These are phyloP conservation scores for Suillus weaverae DNA, from an alignment of 768 basidiomycete species.

Conservation along the genomic window DNA sequence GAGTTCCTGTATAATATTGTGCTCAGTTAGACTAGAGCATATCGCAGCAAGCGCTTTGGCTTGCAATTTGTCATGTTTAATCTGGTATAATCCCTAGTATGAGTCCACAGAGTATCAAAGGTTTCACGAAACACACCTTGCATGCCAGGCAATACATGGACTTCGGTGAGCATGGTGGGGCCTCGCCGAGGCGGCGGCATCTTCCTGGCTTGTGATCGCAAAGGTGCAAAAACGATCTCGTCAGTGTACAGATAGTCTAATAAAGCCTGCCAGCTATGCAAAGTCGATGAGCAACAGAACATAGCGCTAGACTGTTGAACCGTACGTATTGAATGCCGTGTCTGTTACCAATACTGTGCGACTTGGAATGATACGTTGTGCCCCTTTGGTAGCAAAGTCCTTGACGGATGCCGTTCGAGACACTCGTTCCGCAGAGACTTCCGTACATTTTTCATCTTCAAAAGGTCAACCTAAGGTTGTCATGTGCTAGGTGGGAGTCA, in stretches of 20 bases:
- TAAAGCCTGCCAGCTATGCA: constrained; percentile 34
- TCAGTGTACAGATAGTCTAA: constrained; percentile 37
- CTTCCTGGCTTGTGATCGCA: constrained; percentile 19
- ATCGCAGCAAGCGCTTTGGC: constrained; percentile 21
- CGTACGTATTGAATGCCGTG: constrained; percentile 14
- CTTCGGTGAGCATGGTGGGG: constrained; percentile 32
- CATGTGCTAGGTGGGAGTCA: neutral
- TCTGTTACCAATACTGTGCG: constrained; percentile 12
- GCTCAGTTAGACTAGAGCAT: constrained; percentile 13
- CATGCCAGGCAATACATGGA: constrained; percentile 40
- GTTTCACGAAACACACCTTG: constrained; percentile 22
- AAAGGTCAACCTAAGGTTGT: neutral
- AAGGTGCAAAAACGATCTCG: constrained; percentile 28
- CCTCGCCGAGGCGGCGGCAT: neutral
- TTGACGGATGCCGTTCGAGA: neutral
- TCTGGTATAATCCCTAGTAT: constrained; percentile 10
- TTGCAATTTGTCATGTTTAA: constrained; percentile 20
- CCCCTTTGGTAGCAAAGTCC: neutral
- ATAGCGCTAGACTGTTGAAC: neutral
- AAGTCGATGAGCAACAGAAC: neutral
- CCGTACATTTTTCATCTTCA: neutral
- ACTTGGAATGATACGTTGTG: neutral
- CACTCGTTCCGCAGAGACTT: neutral
- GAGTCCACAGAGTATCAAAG: neutral
- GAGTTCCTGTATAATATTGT: constrained; percentile 27